Percentiles rank a stretch among this genome's conserved stretches.
These are phyloP conservation scores for Clonostachys sp. DNA, from an alignment of 2,329 filamentous ascomycete genomes.

Conservation along the genomic window DNA sequence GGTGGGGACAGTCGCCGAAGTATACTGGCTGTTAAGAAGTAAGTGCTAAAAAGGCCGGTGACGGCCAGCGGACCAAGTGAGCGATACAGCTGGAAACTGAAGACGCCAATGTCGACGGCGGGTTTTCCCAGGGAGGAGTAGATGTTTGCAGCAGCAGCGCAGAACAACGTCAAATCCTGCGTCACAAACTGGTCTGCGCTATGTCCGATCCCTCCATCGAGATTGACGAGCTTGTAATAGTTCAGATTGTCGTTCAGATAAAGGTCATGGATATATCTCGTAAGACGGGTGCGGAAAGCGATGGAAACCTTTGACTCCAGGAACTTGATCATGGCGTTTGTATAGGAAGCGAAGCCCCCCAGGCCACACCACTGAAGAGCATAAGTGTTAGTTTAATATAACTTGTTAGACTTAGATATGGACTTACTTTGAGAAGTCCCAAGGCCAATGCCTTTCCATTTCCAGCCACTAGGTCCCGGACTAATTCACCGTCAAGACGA, in stretches of 20 bases:
- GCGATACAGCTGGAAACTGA: conserved; percentile 95
- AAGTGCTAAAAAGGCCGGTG: conserved; percentile 83
- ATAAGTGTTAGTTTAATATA: neutral
- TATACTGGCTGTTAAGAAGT: conserved; percentile 89
- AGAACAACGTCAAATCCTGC: conserved; percentile 93
- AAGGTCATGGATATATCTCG: conserved; percentile 93
- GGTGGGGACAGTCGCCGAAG: conserved; percentile 85
- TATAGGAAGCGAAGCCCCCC: conserved; percentile 90
- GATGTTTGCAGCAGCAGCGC: conserved; percentile 82
- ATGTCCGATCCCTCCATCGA: conserved; percentile 89
- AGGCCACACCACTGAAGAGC: conserved; percentile 77
- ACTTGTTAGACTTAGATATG: neutral
- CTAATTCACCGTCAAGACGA: conserved; percentile 90
- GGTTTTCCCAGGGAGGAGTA: conserved; percentile 98
- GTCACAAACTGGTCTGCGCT: conserved; percentile 97
- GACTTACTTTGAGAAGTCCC: conserved; percentile 72
- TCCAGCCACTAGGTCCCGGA: conserved; percentile 91
- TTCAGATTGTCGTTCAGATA: conserved; percentile 94
- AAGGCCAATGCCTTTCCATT: conserved; percentile 84
- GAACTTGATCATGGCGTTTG: conserved; percentile 98
- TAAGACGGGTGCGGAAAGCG: conserved; percentile 90
- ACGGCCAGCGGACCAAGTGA: conserved; percentile 86
- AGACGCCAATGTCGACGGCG: conserved; percentile 93
- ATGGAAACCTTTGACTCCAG: conserved; percentile 97
- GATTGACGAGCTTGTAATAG: conserved; percentile 91